Percentiles rank a stretch among this genome's conserved stretches.
These are phyloP conservation scores for Guadua angustifolia DNA, from an alignment of 176 grass and related monocot species.

Conservation along the genomic window DNA sequence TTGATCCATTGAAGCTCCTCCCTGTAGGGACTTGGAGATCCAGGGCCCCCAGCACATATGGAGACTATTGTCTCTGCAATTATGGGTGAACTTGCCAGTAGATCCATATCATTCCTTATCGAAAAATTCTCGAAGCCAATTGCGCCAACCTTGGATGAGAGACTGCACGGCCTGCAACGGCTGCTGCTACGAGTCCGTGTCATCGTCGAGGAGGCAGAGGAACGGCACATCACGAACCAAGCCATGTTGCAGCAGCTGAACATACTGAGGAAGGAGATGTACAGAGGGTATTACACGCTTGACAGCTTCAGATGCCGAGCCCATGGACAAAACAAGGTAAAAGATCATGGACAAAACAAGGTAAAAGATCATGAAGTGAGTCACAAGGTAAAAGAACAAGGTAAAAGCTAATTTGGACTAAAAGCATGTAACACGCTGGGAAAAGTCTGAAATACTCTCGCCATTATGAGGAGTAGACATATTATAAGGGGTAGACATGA, in stretches of 20 bases:
- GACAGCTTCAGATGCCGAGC: not conserved
- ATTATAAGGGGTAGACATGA: no score
- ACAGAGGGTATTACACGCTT: no score
- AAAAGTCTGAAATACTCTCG: no score
- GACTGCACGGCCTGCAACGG: not conserved
- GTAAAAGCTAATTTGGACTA: no score
- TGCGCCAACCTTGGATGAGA: not conserved
- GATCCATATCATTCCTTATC: slow-evolving; percentile 5
- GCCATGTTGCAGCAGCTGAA: slow-evolving; percentile 7
- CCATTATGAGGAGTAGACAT: no score
- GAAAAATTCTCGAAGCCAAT: not conserved
- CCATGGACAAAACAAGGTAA: no score
- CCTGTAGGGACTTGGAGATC: not conserved
- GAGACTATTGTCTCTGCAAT: not conserved
- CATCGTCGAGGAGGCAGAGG: slow-evolving; percentile 29
- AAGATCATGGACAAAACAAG: not conserved
- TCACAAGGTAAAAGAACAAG: no score
- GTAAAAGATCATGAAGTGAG: no score
- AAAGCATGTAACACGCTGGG: no score
- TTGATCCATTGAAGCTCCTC: not conserved
- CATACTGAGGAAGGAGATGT: not conserved
- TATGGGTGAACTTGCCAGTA: no score
- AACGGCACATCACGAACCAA: slow-evolving; percentile 17
- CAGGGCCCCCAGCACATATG: not conserved
- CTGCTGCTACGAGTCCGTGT: not conserved